Base-by-base conservation (phyloP, 2,329 filamentous ascomycete species). In the Sclerotinia trifoliorum region DNA sequence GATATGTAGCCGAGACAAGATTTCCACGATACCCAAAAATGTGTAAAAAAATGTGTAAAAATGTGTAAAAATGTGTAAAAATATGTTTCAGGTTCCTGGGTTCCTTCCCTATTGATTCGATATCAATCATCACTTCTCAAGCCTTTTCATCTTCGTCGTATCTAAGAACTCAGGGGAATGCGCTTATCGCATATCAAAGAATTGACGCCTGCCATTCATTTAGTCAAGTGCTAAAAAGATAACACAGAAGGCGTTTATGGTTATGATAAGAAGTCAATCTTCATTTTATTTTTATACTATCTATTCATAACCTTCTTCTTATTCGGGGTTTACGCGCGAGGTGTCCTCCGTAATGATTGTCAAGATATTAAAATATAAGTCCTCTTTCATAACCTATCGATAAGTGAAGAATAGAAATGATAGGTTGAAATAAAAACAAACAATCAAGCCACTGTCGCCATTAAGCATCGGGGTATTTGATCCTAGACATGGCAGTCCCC, bases 401-500 rank as follows among this genome's bases (percentile, higher is more conserved):
- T 3, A 39, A 39, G 35, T 39, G 35, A 39, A 21, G 44, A 48
- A 21, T 42, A 42, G 39, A 42, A 49, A 49, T 6, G 52, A 55
- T 35, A 55, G n/a, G 10, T 15, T 42, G 52, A 57, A 24, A 24
- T 39, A 35, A 42, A 11, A 19, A 5, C 7, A 24, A 24, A 5
- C 11, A 24, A 35, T 8, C 32, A 57, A 42, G 55, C 55, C 55
- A 57, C 55, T 24, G 55, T 57, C 55, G 55, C 55, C 55, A 57
- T 57, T 32, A 17, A 4, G 32, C 55, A 42, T 42, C 55, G 55
- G 55, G 24, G 7, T 10, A 39, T 57, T 42, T 19, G 42, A 39
- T 42, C 55, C 54, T n/a, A 55, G 52, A 35, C 29, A 55, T 32
- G 19, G 2, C 21, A 21, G 19, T 35, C 35, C 35, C 35, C 35